These are phyloP conservation scores for Chrysoporthe puriensis DNA, from an alignment of 2,329 filamentous ascomycete genomes.

Conservation along the genomic window DNA sequence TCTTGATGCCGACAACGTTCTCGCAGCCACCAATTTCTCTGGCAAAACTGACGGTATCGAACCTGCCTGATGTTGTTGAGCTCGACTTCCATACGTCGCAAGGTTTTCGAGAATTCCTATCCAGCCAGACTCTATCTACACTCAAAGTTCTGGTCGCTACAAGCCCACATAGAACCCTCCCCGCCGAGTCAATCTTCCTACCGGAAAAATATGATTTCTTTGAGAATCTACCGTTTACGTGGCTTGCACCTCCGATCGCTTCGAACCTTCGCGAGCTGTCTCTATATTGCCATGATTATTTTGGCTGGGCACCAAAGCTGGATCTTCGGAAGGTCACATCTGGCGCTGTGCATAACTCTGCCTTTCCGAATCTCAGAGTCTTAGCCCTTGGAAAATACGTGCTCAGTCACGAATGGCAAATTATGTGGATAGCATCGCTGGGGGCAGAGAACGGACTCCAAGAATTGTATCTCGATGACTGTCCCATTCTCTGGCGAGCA, in stretches of 20 bases:
- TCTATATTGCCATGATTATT: constrained; percentile 42
- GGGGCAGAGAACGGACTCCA: constrained; percentile 32
- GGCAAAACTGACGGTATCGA: constrained; percentile 16
- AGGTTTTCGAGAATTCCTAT: background rate
- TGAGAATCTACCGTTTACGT: constrained; percentile 30
- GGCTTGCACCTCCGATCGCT: constrained; percentile 30
- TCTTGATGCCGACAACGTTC: background rate
- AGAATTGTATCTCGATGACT: constrained; percentile 48
- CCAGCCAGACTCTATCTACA: background rate
- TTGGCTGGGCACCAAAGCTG: constrained; percentile 45
- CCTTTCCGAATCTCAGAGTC: constrained; percentile 45
- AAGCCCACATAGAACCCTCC: background rate
- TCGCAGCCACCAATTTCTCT: background rate
- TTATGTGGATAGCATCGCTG: constrained; percentile 50
- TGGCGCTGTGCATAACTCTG: background rate
- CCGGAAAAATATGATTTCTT: constrained; percentile 32
- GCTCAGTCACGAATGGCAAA: constrained; percentile 49
- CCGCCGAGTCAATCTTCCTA: background rate
- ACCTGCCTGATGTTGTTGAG: constrained; percentile 15
- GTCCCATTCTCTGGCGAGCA: constrained; percentile 39
- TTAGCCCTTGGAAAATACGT: constrained; percentile 46
- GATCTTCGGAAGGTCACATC: constrained; percentile 37
- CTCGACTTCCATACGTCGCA: background rate
- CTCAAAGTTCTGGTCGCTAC: constrained; percentile 13
- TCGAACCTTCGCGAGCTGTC: constrained; percentile 42